A percentile compares a stretch with the other conserved stretches of the same genome.
These are phyloP conservation scores for Chimonanthus praecox DNA, from an alignment of 164 flowering plant genomes.

Conservation along the genomic window DNA sequence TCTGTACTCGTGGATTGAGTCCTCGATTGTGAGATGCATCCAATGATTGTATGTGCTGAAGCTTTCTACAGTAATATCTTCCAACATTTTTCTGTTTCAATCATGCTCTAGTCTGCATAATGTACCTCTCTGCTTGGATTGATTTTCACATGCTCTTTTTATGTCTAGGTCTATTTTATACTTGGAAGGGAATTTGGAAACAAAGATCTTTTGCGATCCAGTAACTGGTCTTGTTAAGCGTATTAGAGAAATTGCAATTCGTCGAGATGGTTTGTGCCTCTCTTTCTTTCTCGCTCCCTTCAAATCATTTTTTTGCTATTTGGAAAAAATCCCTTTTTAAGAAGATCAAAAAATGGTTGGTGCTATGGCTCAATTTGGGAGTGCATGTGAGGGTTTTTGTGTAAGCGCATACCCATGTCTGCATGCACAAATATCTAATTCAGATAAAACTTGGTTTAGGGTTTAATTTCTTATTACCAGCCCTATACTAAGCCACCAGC, in stretches of 20 bases:
- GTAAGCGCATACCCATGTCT: too few species aligned
- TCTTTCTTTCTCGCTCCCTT: background rate
- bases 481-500: too few species aligned
- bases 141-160: background rate
- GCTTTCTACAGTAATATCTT: background rate
- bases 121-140: background rate
- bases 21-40: background rate
- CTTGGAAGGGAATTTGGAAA: conserved; percentile 89
- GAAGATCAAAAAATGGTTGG: too few species aligned
- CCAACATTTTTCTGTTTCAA: background rate
- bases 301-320: background rate
- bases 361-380: too few species aligned
- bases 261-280: conserved; percentile 56
- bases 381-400: too few species aligned
- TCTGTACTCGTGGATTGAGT: background rate
- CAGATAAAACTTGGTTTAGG: too few species aligned
- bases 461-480: too few species aligned
- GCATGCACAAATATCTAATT: too few species aligned
- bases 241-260: conserved; percentile 78
- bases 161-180: conserved; percentile 54
- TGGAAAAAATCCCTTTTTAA: too few species aligned
- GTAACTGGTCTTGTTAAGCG: conserved; percentile 69
- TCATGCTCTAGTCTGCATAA: background rate
- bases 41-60: background rate
- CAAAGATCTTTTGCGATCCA: conserved; percentile 70